phyloP scores from a whole-genome alignment of 2,329 filamentous ascomycete genomes.

The Aspergillus viridinutans region DNA sequence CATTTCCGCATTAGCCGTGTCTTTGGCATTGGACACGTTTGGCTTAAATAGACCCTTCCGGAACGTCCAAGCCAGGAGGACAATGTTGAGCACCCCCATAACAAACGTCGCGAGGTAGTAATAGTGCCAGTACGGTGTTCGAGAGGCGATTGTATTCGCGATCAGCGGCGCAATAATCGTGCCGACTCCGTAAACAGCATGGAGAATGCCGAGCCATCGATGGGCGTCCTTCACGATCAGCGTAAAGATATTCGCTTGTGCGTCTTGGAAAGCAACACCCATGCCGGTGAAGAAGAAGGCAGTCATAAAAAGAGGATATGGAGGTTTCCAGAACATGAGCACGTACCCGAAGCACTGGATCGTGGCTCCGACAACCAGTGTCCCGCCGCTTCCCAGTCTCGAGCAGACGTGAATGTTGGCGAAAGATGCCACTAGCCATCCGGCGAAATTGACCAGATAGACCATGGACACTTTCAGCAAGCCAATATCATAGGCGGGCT shows the following conservation, averaged over 20 bases:
- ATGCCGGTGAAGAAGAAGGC: conserved; percentile 22
- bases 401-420: conserved; percentile 23
- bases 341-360: conserved; percentile 19
- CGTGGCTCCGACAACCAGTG: conserved; percentile 15
- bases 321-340: conserved; percentile 21
- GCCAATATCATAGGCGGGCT: conserved; percentile 17
- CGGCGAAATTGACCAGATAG: conserved; percentile 20
- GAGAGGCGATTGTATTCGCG: conserved; percentile 19
- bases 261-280: conserved; percentile 19
- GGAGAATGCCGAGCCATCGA: conserved; percentile 20
- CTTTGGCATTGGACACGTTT: conserved; percentile 16
- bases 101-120: conserved; percentile 18
- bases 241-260: conserved; percentile 20
- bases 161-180: conserved; percentile 19
- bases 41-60: conserved; percentile 17
- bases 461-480: conserved; percentile 20
- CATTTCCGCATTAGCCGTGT: conserved; percentile 16
- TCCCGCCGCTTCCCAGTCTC: conserved; percentile 19
- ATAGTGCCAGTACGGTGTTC: conserved; percentile 18
- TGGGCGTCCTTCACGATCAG: conserved; percentile 19
- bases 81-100: conserved; percentile 13
- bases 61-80: conserved; percentile 16
- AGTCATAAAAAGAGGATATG: conserved; percentile 16
- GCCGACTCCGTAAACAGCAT: conserved; percentile 20
- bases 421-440: conserved; percentile 19